phyloP scores from a whole-genome alignment of 352 stramenopile genomes.

The Pythium volutum region DNA sequence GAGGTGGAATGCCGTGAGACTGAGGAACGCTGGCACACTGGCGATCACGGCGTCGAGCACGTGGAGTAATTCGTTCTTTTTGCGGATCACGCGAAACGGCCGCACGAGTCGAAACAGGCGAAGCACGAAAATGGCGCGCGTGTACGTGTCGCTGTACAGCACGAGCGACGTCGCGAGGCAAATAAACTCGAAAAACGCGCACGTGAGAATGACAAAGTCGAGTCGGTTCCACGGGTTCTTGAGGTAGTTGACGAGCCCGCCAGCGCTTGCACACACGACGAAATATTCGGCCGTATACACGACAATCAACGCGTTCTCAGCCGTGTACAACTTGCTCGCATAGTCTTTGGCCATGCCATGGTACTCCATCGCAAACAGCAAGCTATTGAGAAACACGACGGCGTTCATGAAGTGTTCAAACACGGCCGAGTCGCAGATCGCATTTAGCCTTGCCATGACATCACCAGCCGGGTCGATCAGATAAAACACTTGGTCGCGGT shows the following conservation, averaged over 20 bases:
- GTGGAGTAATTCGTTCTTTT: conserved; percentile 70
- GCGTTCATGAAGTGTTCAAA: conserved; percentile 82
- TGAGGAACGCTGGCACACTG: conserved; percentile 67
- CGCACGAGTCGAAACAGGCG: conserved; percentile 72
- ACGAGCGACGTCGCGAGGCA: conserved; percentile 56
- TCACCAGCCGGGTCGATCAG: conserved; percentile 46
- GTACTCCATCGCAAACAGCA: conserved; percentile 78
- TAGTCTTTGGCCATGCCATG: conserved; percentile 62
- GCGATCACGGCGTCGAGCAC: conserved; percentile 70
- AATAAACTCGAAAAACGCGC: conserved; percentile 62
- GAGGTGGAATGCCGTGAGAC: conserved; percentile 53
- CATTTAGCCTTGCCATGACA: conserved; percentile 47
- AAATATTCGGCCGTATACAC: conserved; percentile 72
- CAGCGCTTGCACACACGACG: conserved; percentile 47
- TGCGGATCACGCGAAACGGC: conserved; percentile 72
- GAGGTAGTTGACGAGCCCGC: conserved; percentile 63
- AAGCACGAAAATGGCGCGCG: conserved; percentile 73
- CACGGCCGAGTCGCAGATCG: conserved; percentile 45
- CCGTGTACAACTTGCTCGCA: conserved; percentile 51
- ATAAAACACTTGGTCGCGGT: conserved; percentile 65
- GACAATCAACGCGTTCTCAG: conserved; percentile 66
- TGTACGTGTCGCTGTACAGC: conserved; percentile 62
- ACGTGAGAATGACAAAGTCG: conserved; percentile 67
- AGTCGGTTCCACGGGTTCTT: conserved; percentile 82
- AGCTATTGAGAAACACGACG: conserved; percentile 69